Conservation (phyloP, 495 filamentous ascomycete genomes). For the Lindgomyces ingoldianus region DNA sequence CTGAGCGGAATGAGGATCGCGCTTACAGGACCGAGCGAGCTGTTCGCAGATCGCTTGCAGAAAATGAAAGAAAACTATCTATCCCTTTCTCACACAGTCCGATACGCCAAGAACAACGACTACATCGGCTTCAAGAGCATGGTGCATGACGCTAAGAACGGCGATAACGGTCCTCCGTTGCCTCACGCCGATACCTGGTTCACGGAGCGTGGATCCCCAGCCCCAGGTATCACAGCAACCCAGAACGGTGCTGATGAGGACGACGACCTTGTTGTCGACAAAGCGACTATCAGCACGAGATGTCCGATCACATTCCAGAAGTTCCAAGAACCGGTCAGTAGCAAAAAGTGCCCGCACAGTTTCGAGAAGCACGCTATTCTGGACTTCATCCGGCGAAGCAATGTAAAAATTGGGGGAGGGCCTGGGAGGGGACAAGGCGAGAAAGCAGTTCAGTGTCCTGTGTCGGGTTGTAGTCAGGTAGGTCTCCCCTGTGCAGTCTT, state of each 20-base stretch:
- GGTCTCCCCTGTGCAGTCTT: not conserved
- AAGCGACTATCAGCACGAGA: conserved; percentile 68
- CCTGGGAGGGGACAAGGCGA: conserved; percentile 14
- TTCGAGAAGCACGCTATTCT: conserved; percentile 76
- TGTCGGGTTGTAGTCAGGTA: conserved; percentile 45
- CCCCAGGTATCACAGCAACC: conserved; percentile 41
- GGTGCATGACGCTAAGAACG: conserved; percentile 74
- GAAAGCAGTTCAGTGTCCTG: conserved; percentile 46
- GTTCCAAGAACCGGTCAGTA: conserved; percentile 75
- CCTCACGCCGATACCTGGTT: conserved; percentile 77
- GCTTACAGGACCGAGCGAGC: conserved; percentile 32
- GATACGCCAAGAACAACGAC: conserved; percentile 74
- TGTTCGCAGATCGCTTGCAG: conserved; percentile 36
- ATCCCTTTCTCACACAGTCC: conserved; percentile 33
- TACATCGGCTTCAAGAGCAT: conserved; percentile 77
- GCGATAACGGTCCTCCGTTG: conserved; percentile 61
- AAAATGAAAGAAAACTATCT: conserved; percentile 42
- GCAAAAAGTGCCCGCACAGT: conserved; percentile 74
- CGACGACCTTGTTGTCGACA: conserved; percentile 74
- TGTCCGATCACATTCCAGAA: conserved; percentile 77
- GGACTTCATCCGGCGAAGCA: conserved; percentile 57
- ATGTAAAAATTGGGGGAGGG: conserved; percentile 37
- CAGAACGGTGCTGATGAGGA: conserved; percentile 49
- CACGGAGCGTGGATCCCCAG: conserved; percentile 42
- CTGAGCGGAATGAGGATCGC: not conserved